Conservation (phyloP, 2,329 filamentous ascomycete species). For the Drechslera avenae region DNA sequence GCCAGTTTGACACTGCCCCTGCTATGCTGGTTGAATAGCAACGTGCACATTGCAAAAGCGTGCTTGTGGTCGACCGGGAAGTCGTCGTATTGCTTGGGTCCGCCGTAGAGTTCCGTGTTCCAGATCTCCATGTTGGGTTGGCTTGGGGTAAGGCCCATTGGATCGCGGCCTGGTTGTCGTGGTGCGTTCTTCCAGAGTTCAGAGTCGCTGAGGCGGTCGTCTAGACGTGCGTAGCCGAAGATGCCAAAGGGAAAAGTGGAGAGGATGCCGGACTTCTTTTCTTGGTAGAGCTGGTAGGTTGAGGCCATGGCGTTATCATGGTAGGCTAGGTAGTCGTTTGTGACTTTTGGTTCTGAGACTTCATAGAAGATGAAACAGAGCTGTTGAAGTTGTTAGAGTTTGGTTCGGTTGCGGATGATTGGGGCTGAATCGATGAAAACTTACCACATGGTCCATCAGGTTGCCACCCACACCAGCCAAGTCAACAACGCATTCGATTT, state of each 20-base stretch:
- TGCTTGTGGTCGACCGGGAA: constrained; percentile 60
- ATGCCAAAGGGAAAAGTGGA: constrained; percentile 67
- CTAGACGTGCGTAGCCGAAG: constrained; percentile 66
- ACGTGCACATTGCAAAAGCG: constrained; percentile 63
- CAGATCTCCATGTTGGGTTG: constrained; percentile 69
- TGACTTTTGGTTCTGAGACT: constrained; percentile 59
- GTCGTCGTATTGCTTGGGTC: constrained; percentile 62
- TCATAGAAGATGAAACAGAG: constrained; percentile 65
- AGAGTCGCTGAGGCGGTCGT: constrained; percentile 62
- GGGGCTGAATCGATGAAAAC: constrained; percentile 54
- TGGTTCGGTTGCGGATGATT: constrained; percentile 46
- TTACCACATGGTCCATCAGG: constrained; percentile 66
- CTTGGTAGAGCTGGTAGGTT: constrained; percentile 62
- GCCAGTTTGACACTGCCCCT: constrained; percentile 61
- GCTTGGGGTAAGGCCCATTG: constrained; percentile 62
- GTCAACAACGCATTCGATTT: constrained; percentile 60
- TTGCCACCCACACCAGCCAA: constrained; percentile 68
- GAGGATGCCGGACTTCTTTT: constrained; percentile 63
- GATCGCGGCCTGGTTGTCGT: constrained; percentile 56
- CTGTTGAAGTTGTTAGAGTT: constrained; percentile 38
- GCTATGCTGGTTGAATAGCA: constrained; percentile 64
- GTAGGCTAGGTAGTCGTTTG: constrained; percentile 63
- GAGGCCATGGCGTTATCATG: constrained; percentile 58
- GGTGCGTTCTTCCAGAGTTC: constrained; percentile 60
- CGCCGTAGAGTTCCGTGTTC: constrained; percentile 66